phyloP scores from a whole-genome alignment of 768 basidiomycete species.

The Fomitopsis serialis region DNA sequence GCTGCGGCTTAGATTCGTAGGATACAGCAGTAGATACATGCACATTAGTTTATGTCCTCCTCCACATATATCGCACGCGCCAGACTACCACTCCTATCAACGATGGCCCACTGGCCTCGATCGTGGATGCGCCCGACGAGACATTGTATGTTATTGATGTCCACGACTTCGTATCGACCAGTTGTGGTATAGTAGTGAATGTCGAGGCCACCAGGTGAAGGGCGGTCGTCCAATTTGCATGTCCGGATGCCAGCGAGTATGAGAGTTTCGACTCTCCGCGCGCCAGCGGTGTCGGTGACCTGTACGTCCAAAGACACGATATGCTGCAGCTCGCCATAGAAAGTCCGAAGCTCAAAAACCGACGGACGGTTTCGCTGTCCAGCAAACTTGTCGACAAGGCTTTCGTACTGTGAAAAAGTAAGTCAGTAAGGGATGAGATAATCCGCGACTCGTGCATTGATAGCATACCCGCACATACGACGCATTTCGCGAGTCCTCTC shows the following conservation, averaged over 20 bases:
- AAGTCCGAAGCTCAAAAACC: conserved; percentile 10
- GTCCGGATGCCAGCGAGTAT: too few species aligned
- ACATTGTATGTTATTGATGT: not conserved
- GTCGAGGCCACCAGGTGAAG: too few species aligned
- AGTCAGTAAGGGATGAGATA: too few species aligned
- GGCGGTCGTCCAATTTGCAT: too few species aligned
- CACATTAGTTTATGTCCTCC: too few species aligned
- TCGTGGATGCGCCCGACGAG: not conserved
- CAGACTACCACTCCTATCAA: not conserved
- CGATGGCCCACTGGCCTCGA: not conserved
- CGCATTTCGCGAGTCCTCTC: conserved; percentile 24
- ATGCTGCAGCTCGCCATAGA: conserved; percentile 30
- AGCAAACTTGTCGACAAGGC: conserved; percentile 27
- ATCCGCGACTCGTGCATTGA: too few species aligned
- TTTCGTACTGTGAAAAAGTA: conserved; percentile 26
- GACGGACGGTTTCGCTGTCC: not conserved
- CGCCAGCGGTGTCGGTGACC: too few species aligned
- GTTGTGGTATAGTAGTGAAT: not conserved
- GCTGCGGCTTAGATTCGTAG: too few species aligned
- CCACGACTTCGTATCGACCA: not conserved
- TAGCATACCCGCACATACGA: conserved; percentile 28
- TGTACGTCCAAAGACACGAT: too few species aligned
- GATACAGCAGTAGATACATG: too few species aligned
- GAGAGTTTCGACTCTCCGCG: too few species aligned
- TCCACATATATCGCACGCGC: not conserved